Base-by-base conservation (phyloP, 805 yeast genomes). In the Saccharomycopsis amapae region DNA sequence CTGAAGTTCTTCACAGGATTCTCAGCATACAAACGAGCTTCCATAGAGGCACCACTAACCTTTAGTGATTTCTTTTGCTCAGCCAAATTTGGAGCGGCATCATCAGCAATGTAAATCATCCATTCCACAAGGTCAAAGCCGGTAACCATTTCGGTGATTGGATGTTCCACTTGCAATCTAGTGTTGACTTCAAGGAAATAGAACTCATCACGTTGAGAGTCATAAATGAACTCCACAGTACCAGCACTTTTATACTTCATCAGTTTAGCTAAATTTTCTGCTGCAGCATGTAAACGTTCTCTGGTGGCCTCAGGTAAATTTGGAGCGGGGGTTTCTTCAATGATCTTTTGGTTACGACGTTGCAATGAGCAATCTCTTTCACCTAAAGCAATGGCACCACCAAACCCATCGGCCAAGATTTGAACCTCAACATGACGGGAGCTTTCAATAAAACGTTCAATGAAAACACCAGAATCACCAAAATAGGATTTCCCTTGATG, bases 281-380 rank as follows among this genome's bases (percentile, higher is more conserved):
- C 86, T 36, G 96, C 90, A 43, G 70, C 68, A 65, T 89, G 78
- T 83, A 90, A 79, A 43, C 69, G 73, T 37, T 63, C 63, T 58
- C 96, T 75, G 2, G 96, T 88, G 4, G 73, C 62, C 46, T 78
- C 88, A 4, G 96, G 95, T 54, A 90, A 74, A 58, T 85, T 81
- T 38, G 97, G 97, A 46, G 97, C 97, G 3, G 98, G 98, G 1
- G 97, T 90, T 64, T 93, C 98, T 67, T 90, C 98, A 52, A 90
- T 86, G 55, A 90, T 71, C 69, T 90, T 90, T 65, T 90, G 98
- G 67, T 90, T 90, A 68, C 98, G 84, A 65, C 98, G 82, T 66
- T 90, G 98, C 59, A 93, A 72, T 18, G 97, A 90, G 66, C 98
- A 90, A 64, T 90, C 98, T 69, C 98, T 79, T 69, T 93, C 98